Evolutionary conservation across 2,329 filamentous ascomycete genomes (phyloP).

Genomic region (Aspergillus hiratsukae): DNA sequence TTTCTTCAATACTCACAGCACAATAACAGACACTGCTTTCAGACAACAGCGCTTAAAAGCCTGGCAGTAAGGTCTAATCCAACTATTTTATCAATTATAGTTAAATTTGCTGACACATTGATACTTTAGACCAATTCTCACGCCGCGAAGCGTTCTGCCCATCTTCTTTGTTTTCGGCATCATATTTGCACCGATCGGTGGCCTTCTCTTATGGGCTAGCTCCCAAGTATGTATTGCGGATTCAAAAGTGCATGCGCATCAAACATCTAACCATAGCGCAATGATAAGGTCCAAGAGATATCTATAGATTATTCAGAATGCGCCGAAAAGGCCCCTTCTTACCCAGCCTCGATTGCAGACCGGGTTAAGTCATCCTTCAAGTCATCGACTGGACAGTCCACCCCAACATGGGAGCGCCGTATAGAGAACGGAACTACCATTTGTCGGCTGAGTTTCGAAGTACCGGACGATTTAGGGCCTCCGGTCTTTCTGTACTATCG

Average conservation of each 20-base stretch:
- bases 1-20: constrained; percentile 12
- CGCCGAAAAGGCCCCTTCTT: constrained; percentile 45
- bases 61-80: constrained; percentile 73
- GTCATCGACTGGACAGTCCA: constrained; percentile 39
- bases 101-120: constrained; percentile 9
- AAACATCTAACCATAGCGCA: constrained; percentile 10
- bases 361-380: constrained; percentile 70
- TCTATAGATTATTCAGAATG: constrained; percentile 87
- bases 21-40: constrained; percentile 79
- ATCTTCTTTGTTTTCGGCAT: constrained; percentile 87
- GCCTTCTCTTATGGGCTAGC: constrained; percentile 79
- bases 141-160: constrained; percentile 86
- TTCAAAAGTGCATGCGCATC: background rate
- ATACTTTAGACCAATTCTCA: constrained; percentile 72
- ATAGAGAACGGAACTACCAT: constrained; percentile 39
- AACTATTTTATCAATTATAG: background rate
- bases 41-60: constrained; percentile 95
- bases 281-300: constrained; percentile 71
- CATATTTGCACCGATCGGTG: constrained; percentile 91
- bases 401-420: constrained; percentile 29
- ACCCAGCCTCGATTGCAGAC: constrained; percentile 49
- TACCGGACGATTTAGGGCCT: constrained; percentile 72
- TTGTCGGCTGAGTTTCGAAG: constrained; percentile 73
- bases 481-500: constrained; percentile 93
- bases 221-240: constrained; percentile 55